Base-by-base conservation (phyloP, 2,329 filamentous ascomycete genomes). In the Aspergillus sp. region DNA sequence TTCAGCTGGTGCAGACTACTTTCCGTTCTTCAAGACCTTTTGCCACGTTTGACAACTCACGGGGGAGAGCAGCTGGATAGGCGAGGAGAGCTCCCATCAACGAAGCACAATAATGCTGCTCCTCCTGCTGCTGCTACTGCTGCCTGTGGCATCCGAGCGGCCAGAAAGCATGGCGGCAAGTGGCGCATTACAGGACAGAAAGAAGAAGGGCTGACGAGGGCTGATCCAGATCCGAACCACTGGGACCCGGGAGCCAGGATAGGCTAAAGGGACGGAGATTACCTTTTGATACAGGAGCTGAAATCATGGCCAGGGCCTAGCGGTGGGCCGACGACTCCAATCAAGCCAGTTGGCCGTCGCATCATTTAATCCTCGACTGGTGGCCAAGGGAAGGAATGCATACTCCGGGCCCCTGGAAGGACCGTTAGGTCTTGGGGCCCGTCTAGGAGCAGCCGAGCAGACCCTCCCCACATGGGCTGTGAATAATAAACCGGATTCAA, bases 41-140 rank as follows among this genome's bases (percentile, higher is more conserved):
- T 66, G 69, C 67, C 71, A 72, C 70, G 70, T 68, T 72, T 63
- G 66, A 69, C 65, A 69, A 65, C 70, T 70, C 67, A 72, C 65
- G 70, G 66, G 66, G 65, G 60, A 30, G 47, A 45, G 51, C 9
- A 32, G 45, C 55, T 58, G 39, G 38, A 63, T 54, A 55, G 53
- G 50, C 43, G 45, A 58, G 52, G 49, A 51, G 53, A 48, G 53
- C 54, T 49, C 12, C 58, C 36, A 15, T 48, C 45, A 41, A 45
- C n/a, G 32, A 13, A 36, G 32, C 32, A 36, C 12, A 5, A 36
- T 5, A 36, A 6, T 13, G 32, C 32, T 36, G 19, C 19, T 21
- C 4, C 17, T 43, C 10, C 41, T 28, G 7, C 25, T 28, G 19
- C 41, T 45, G 6, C 41, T 55, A 12, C 38, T 38, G 52, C 38